Evolutionary conservation across 2,329 filamentous ascomycete species (phyloP), one percentile per base, ranked within the genome.

Genomic region (Cryphonectria japonica): DNA sequence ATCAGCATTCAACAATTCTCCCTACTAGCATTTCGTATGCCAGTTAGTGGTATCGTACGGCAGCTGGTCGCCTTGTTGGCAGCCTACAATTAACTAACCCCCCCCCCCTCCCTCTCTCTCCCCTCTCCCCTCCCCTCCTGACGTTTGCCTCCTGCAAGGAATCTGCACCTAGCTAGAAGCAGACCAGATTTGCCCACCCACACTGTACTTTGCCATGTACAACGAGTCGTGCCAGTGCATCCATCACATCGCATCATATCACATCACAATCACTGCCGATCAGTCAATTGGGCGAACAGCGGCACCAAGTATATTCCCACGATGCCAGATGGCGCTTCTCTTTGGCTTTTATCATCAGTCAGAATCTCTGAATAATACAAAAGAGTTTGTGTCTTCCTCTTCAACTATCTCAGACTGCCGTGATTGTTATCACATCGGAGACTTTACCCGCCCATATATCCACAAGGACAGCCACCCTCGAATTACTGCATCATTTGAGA

Each of bases 71-170:
- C 7, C 1, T n/a, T 8, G 9, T n/a, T 6, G 34, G 34, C 37
- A 34, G 50, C 41, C 62, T 57, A 54, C n/a, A 59, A 34, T 5
- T 22, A 7, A 43, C 2, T 3, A 43, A 14, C n/a, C 16, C 1
- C 1, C 43, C 43, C 46, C 19, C 19, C 46, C 46, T 50, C 11
- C 8, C 39, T 41, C 39, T 41, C 39, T 26, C 26, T 26, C 5
- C 41, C 13, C 41, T 39, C 66, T 52, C 39, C 6, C 34, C 34
- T 34, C 34, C 34, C 61, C 66, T 69, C 62, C 70, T 71, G 70
- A 71, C 70, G 43, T 60, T 66, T 39, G 46, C 67, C 37, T 63
- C 67, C 67, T 71, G 70, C 67, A 69, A 54, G 50, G 37, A 29
- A 68, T 34, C 62, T 71, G 70, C 67, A 66, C 9, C 26, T 61